phyloP scores from a whole-genome alignment of 495 filamentous ascomycete genomes.

The Astrocystis sublimbata region DNA sequence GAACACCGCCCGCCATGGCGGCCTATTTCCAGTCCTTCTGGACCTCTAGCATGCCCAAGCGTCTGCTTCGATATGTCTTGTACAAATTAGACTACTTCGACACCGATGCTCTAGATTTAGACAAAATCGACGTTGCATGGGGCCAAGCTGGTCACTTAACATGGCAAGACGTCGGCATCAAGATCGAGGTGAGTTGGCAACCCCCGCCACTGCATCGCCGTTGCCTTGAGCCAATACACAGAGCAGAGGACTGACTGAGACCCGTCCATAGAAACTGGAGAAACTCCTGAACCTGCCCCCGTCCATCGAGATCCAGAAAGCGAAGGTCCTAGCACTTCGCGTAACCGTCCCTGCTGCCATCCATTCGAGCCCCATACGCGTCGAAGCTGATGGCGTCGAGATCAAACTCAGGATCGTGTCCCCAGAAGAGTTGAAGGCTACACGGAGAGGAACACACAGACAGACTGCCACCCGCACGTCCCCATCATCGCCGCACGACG shows the following conservation, averaged over 20 bases:
- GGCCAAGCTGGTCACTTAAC: constrained; percentile 78
- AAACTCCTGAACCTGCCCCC: constrained; percentile 69
- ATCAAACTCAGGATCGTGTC: constrained; percentile 55
- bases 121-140: constrained; percentile 74
- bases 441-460: constrained; percentile 26
- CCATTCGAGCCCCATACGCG: constrained; percentile 72
- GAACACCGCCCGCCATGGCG: constrained; percentile 43
- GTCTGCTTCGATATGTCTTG: constrained; percentile 76
- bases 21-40: constrained; percentile 66
- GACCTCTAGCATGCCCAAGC: constrained; percentile 72
- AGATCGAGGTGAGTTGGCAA: constrained; percentile 59
- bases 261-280: constrained; percentile 64
- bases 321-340: constrained; percentile 67
- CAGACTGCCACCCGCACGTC: constrained; percentile 28
- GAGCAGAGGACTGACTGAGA: constrained; percentile 24
- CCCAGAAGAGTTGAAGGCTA: constrained; percentile 29
- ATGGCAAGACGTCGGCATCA: constrained; percentile 76
- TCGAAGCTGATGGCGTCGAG: constrained; percentile 76
- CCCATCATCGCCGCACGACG: constrained; percentile 24
- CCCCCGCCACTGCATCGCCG: background rate
- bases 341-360: constrained; percentile 81
- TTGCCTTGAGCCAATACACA: background rate
- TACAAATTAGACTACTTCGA: constrained; percentile 80
- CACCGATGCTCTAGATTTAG: constrained; percentile 73
- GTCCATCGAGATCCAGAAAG: constrained; percentile 66